Evolutionary conservation across 129 eudicot species (phyloP), one percentile per base, ranked within the genome.

Genomic region (Saussurea involucrata): DNA sequence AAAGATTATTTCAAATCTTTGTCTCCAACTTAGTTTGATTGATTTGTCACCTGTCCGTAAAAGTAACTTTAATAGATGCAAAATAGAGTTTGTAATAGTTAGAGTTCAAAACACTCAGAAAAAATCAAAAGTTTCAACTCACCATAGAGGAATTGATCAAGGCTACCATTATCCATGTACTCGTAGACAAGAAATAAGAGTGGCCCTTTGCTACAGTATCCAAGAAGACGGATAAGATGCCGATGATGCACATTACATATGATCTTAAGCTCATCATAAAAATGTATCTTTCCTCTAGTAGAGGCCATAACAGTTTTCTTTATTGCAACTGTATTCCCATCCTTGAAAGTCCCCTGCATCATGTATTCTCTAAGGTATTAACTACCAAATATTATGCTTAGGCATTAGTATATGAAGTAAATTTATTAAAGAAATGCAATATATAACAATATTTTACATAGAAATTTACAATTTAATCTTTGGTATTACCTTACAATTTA

Each of bases 161-260:
- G 92, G 89, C 92, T 90, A 32, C 92, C 92, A 64, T 90, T 90
- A n/a, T 82, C 83, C 95, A 90, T 87, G 83, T 83, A 87, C 70
- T 87, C 95, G 18, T 90, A 77, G 8, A 90, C 83, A 49, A 90
- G 92, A 55, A 85, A 88, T 28, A 85, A 73, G 68, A 83, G 83
- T 24, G 92, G 82, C 68, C 90, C 95, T 80, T 85, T 87, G 82
- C 33, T 81, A 53, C 91, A 82, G 63, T 87, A 89, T 53, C 95
- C 95, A 71, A 89, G 63, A 8, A 89, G 86, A 17, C 95, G 95
- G 32, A 87, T 71, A 58, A 89, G 82, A 76, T 89, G 88, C 20
- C 89, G 84, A 8, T 89, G 95, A 81, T 87, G 95, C 58, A 87
- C 95, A 24, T 90, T 90, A 64, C 88, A 77, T 46, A 87, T 80